Evolutionary conservation across 495 filamentous ascomycete species (phyloP), one percentile per base, ranked within the genome.

Genomic region (Penicillium soppii): DNA sequence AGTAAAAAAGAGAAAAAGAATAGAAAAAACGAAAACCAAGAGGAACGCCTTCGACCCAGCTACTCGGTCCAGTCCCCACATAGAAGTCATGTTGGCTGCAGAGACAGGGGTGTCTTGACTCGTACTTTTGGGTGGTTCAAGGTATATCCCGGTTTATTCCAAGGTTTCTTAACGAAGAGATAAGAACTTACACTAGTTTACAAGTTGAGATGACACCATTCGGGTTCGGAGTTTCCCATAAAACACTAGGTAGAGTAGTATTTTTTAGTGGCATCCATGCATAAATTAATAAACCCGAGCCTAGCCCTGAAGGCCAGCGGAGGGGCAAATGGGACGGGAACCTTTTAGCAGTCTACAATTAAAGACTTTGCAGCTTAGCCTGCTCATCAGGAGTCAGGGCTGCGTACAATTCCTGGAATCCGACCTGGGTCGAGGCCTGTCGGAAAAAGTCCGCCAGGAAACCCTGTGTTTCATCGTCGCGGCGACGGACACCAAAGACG

Each of bases 401-500:
- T 15, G 71, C 75, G 66, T 85, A 96, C 56, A 92, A 75, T 27
- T 86, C 82, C 58, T 82, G 80, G 68, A 96, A 96, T 15, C 77
- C 84, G 3, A 84, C 80, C 54, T 89, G 80, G 36, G 87, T 84
- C 3, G 82, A 83, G 8, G 85, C 81, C 33, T 80, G 71, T 10
- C 85, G 77, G 76, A 98, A 97, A 67, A 96, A 98, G 7, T 88
- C 82, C 1, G 78, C 70, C 27, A 98, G 75, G 61, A 88, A 95
- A 7, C 76, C 81, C 67, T 96, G 89, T 10, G 92, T 97, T 66
- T 96, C 90, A 62, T 97, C 92, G 60, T 98, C 92, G n/a, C 83
- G 77, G 59, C 86, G 80, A 30, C 88, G 83, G 52, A 74, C 68
- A 3, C 67, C 72, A 54, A 79, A 78, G 25, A 78, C 73, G 47